Conservation (phyloP, 306 rosid genomes). For the Castanea crenata region DNA sequence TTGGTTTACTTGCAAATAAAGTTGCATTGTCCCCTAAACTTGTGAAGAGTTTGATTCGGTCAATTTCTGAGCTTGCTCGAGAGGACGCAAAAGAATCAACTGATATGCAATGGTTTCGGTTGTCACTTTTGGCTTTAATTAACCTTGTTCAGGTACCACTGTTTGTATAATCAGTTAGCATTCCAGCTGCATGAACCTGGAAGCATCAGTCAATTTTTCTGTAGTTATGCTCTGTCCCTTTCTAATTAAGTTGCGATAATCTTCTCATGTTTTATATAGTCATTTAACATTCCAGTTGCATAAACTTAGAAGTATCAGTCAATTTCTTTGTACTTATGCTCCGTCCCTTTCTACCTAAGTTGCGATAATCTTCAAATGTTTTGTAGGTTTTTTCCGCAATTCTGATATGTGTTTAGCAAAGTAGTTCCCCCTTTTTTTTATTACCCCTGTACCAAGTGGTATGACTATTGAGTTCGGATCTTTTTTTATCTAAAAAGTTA, state of each 20-base stretch:
- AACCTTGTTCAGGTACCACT: constrained; percentile 81
- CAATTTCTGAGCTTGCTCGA: constrained; percentile 64
- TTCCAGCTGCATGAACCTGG: not conserved
- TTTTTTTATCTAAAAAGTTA: too few species aligned
- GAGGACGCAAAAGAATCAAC: constrained; percentile 54
- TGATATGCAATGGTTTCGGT: constrained; percentile 73
- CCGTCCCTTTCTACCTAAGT: not conserved
- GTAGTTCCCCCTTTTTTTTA: not conserved
- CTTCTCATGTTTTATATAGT: not conserved
- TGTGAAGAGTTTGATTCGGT: constrained; percentile 66
- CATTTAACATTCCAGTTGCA: not conserved
- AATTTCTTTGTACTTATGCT: not conserved
- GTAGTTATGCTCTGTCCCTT: not conserved
- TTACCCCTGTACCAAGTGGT: not conserved
- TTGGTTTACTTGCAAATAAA: constrained; percentile 76
- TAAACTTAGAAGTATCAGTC: not conserved
- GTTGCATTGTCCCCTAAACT: constrained; percentile 72
- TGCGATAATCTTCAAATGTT: not conserved
- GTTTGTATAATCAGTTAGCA: constrained; percentile 1
- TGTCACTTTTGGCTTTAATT: constrained; percentile 74
- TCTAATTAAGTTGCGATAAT: not conserved
- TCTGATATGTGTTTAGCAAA: not conserved
- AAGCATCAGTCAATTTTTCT: not conserved
- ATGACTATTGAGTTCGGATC: too few species aligned
- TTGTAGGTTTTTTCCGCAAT: not conserved